Base-by-base conservation (phyloP, 169 alveolate species). In the Cryptosporidium sp. region DNA sequence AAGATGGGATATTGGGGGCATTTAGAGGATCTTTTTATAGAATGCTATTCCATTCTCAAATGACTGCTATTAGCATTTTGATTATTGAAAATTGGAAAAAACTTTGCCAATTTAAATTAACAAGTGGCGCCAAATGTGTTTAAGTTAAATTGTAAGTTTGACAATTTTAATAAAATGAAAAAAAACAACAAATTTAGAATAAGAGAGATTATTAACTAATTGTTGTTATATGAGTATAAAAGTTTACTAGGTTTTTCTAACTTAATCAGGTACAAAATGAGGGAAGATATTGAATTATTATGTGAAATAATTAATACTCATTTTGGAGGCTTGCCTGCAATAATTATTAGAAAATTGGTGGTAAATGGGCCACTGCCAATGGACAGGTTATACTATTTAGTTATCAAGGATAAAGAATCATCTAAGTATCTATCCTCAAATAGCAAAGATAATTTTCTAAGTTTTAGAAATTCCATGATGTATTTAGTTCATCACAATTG, bases 241-340 rank as follows among this genome's bases (percentile, higher is more conserved):
- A n/a, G 0, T 26, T n/a, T 23, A 0, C 0, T 7, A 23, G 35
- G 10, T 1, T n/a, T 21, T 21, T 5, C 23, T 26, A 26, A 10
- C 23, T 56, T 21, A 8, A n/a, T 56, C 12, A n/a, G 35, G 67
- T 56, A 8, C 10, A 56, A 44, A 21, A 80, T 80, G 89, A 61
- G 89, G 60, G 73, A 80, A 23, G 89, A 80, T 23, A 45, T 80
- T 29, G 89, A 80, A 31, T 62, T 80, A 35, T n/a, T 80, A 33
- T 80, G 75, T 80, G 89, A 80, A 62, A 39, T 80, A 18, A 65
- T 65, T 6, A 9, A 18, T 16, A 44, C 65, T 39, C 89, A 80
- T 80, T 80, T 80, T 26, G 89, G 89, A 31, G 80, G 75, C 10
- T 23, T 80, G 2, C n/a, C 68, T 37, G 33, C 89, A 23, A 37